These are phyloP conservation scores for Triticum monococcum DNA, from an alignment of 176 grass and related monocot genomes.

Conservation along the genomic window DNA sequence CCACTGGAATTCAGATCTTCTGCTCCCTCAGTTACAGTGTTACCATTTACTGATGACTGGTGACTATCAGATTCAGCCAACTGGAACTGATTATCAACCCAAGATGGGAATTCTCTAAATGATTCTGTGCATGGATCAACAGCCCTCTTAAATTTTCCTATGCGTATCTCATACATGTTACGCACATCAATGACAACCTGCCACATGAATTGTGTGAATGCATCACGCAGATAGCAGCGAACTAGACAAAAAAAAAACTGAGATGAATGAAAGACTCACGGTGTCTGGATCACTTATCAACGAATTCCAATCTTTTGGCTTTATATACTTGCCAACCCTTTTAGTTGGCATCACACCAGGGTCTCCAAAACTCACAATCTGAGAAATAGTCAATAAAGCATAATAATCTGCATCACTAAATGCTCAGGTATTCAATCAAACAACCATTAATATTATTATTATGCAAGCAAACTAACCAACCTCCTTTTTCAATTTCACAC, in stretches of 20 bases:
- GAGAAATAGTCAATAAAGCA: slow-evolving; percentile 14
- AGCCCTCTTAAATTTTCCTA: slow-evolving; percentile 91
- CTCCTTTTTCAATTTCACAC: slow-evolving; percentile 99
- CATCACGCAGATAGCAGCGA: background rate
- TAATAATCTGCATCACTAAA: slow-evolving; percentile 25
- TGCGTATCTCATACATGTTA: slow-evolving; percentile 95
- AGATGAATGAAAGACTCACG: slow-evolving; percentile 52
- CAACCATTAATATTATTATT: background rate
- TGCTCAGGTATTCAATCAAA: background rate
- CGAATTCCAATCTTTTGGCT: slow-evolving; percentile 87
- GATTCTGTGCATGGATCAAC: slow-evolving; percentile 79
- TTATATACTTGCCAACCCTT: slow-evolving; percentile 90
- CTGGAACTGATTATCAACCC: slow-evolving; percentile 81
- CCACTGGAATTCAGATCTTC: background rate
- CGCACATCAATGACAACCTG: slow-evolving; percentile 95
- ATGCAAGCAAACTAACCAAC: slow-evolving; percentile 37
- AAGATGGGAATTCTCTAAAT: slow-evolving; percentile 86
- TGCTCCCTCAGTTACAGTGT: background rate
- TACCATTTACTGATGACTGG: background rate
- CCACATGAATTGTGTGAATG: slow-evolving; percentile 16
- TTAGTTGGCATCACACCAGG: slow-evolving; percentile 76
- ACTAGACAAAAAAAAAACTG: background rate
- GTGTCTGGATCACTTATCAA: slow-evolving; percentile 85
- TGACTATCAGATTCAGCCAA: slow-evolving; percentile 46
- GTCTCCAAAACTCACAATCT: slow-evolving; percentile 96